phyloP scores from a whole-genome alignment of 2,329 filamentous ascomycete genomes.

The Ceratocystis cubensis region DNA sequence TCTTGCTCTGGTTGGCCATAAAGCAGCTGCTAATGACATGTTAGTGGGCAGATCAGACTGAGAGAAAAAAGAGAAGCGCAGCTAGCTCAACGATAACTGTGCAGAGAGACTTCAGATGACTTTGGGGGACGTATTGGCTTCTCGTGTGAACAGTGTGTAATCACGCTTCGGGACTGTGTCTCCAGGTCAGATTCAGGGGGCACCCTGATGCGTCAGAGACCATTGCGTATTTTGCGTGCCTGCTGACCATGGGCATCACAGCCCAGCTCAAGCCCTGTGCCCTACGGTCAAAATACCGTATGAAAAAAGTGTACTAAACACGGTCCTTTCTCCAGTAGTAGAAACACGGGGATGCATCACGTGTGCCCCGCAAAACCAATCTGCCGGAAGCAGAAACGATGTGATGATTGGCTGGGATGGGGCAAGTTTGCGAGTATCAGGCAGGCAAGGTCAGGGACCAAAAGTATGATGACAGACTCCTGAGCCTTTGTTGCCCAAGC shows the following conservation, averaged over 20 bases:
- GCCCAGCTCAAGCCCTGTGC: not conserved
- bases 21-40: not conserved
- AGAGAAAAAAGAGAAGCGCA: not conserved
- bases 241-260: not conserved
- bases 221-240: not conserved
- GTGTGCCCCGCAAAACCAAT: slow-evolving; percentile 12
- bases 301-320: not conserved
- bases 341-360: slow-evolving; percentile 3
- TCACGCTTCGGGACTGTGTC: not conserved
- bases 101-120: not conserved
- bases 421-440: not conserved
- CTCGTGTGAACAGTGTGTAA: not conserved
- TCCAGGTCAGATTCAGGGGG: not conserved
- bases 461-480: not conserved
- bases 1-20: not conserved
- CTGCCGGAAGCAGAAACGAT: not conserved
- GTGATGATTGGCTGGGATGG: slow-evolving; percentile 7
- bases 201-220: not conserved
- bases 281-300: not conserved
- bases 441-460: not conserved
- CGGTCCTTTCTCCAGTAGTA: not conserved
- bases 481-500: not conserved
- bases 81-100: not conserved
- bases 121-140: not conserved
- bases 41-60: slow-evolving; percentile 6